Base-by-base conservation (phyloP, 2,329 filamentous ascomycete species). In the Fusarium falciforme region DNA sequence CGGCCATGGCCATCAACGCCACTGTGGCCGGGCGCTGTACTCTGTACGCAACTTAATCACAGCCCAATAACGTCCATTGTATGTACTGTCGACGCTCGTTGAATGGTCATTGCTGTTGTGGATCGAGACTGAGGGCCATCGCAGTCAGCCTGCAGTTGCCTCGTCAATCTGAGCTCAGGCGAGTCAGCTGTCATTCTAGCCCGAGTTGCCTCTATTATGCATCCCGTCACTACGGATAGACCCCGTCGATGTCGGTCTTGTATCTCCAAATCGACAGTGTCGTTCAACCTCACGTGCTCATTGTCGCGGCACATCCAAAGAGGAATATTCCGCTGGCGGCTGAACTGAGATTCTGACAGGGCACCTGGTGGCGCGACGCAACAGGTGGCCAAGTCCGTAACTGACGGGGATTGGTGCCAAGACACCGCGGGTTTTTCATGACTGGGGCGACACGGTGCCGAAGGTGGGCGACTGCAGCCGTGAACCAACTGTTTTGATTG, bases 321-420 rank as follows among this genome's bases (percentile, higher is more conserved):
- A n/a, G 47, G 49, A 33, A 31, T 29, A n/a, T 52, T n/a, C 20
- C 17, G 27, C 27, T 52, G 47, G 27, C 17, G 6, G 14, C 47
- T 17, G 31, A 33, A 27, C 59, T 36, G 25, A 35, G 38, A 17
- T 57, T 67, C 25, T 61, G 40, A 44, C 54, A 36, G 29, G 61
- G 49, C 49, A 54, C 61, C 57, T 47, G 40, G 63, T 67, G 33
- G 67, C 14, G 60, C 14, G 52, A 29, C 36, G 49, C 57, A 68
- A 49, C 38, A 61, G 62, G 40, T 64, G 71, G 71, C 64, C 49
- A 74, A 63, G 52, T 74, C 72, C 66, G 72, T 61, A 74, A 47
- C 40, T 35, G 33, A 27, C 33, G 36, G 47, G 49, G 49, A 29
- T 33, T 22, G 20, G 35, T 57, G 68, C 68, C 54, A 70, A 70